Base-by-base conservation (phyloP, 2,329 filamentous ascomycete species). In the Calonectria multiphialidica region DNA sequence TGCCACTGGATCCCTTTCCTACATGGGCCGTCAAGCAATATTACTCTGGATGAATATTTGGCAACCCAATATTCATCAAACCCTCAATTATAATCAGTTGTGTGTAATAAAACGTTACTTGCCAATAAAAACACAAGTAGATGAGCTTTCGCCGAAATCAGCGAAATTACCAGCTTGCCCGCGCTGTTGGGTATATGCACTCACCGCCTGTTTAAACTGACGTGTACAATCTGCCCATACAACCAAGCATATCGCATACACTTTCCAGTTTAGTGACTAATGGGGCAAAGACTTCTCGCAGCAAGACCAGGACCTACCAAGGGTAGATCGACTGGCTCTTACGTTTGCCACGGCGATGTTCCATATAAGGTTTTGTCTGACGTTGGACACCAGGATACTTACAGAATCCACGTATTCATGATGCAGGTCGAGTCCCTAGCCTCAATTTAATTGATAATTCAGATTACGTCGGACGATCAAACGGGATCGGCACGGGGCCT, bases 1-100 rank as follows among this genome's bases (percentile, higher is more conserved):
- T 66, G 7, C 61, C 44, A 15, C 62, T 70, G 23, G 70, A 72
- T 23, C 70, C 66, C 8, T 69, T 72, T 44, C 70, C 33, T 66
- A 72, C 35, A 72, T 72, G 70, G 70, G 70, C 44, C 70, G 70
- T 13, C 15, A 69, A 6, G 66, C 66, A 5, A 61, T 35, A 21
- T 49, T 61, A 2, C 66, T 65, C 50, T 72, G 18, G 49, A 69
- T 1, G 40, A 50, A 23, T 61, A 72, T 15, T 66, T 66, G 10
- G 45, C 61, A 15, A 64, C 35, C 21, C 70, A 70, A 42, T 69
- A 53, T 21, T 70, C 66, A 7, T 70, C 71, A 18, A 30, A 30
- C 23, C 70, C 55, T n/a, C 61, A 62, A n/a, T 55, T 70, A 9
- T 66, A 72, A 28, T 62, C 71, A 5, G 70, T 72, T 33, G 30